Conservation (phyloP, 2,329 filamentous ascomycete species). For the Cladophialophora carrionii region DNA sequence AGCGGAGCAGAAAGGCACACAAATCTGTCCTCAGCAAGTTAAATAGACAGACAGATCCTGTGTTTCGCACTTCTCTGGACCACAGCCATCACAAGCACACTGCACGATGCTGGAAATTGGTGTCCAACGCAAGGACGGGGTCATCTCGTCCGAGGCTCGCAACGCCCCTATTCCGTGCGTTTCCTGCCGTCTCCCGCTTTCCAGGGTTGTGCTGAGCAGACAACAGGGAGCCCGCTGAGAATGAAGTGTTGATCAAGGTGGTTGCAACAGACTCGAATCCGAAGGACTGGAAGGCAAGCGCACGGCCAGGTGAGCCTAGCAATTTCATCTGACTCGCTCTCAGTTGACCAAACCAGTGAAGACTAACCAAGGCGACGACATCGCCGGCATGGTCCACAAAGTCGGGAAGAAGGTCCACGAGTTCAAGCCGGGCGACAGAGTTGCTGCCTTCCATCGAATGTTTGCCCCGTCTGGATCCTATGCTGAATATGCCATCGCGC, state of each 20-base stretch:
- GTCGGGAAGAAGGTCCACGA: slow-evolving; percentile 24
- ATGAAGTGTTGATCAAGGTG: slow-evolving; percentile 17
- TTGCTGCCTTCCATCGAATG: slow-evolving; percentile 49
- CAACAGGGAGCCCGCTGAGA: slow-evolving; percentile 32
- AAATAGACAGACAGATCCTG: neutral
- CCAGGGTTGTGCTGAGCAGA: neutral
- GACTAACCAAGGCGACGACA: slow-evolving; percentile 35
- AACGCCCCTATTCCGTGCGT: slow-evolving; percentile 12
- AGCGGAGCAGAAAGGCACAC: too few species aligned
- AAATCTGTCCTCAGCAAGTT: neutral
- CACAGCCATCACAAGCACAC: neutral
- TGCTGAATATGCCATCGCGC: slow-evolving; percentile 61
- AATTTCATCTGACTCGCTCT: neutral
- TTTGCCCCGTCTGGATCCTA: slow-evolving; percentile 54
- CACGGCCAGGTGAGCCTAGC: neutral
- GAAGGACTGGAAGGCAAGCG: slow-evolving; percentile 52
- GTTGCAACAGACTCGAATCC: slow-evolving; percentile 44
- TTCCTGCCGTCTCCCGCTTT: neutral
- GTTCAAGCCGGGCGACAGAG: slow-evolving; percentile 43
- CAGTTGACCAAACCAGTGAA: neutral
- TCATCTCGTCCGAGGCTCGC: slow-evolving; percentile 14
- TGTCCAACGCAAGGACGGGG: slow-evolving; percentile 7
- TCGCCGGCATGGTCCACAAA: slow-evolving; percentile 41
- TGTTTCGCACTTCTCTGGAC: neutral
- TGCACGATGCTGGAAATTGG: slow-evolving; percentile 11